These are phyloP conservation scores for Parietichytrium sp. DNA, from an alignment of 108 stramenopile genomes.

Conservation along the genomic window DNA sequence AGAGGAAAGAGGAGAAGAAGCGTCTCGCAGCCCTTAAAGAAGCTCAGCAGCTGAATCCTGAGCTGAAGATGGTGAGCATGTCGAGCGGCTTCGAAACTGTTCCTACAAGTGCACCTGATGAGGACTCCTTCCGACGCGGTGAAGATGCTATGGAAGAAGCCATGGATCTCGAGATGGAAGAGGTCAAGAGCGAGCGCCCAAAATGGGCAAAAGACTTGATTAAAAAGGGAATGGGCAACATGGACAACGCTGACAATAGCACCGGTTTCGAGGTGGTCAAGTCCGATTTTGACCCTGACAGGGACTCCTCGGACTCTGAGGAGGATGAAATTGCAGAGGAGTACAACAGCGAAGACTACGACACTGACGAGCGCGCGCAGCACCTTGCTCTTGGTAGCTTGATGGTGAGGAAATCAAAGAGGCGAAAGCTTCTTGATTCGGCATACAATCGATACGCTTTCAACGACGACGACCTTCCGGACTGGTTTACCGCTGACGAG, in stretches of 20 bases:
- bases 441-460: slow-evolving; percentile 98
- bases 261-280: slow-evolving; percentile 46
- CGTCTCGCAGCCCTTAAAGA: slow-evolving; percentile 55
- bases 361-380: slow-evolving; percentile 88
- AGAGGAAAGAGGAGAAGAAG: slow-evolving; percentile 72
- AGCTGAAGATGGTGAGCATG: slow-evolving; percentile 72
- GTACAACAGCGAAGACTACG: slow-evolving; percentile 83
- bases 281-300: slow-evolving; percentile 47
- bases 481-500: slow-evolving; percentile 98
- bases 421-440: slow-evolving; percentile 89
- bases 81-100: background rate
- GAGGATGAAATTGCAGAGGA: slow-evolving; percentile 54
- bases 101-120: background rate
- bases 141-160: background rate
- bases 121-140: background rate
- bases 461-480: slow-evolving; percentile 92
- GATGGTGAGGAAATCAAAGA: slow-evolving; percentile 89
- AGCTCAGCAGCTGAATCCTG: slow-evolving; percentile 67
- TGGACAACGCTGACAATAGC: slow-evolving; percentile 7
- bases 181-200: no score
- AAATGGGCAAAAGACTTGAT: background rate
- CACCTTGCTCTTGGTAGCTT: slow-evolving; percentile 92
- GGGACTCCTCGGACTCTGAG: background rate
- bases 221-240: slow-evolving; percentile 1
- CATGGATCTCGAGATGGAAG: background rate